These are phyloP conservation scores for Steccherinum ochraceum DNA, from an alignment of 768 basidiomycete species.

Conservation along the genomic window DNA sequence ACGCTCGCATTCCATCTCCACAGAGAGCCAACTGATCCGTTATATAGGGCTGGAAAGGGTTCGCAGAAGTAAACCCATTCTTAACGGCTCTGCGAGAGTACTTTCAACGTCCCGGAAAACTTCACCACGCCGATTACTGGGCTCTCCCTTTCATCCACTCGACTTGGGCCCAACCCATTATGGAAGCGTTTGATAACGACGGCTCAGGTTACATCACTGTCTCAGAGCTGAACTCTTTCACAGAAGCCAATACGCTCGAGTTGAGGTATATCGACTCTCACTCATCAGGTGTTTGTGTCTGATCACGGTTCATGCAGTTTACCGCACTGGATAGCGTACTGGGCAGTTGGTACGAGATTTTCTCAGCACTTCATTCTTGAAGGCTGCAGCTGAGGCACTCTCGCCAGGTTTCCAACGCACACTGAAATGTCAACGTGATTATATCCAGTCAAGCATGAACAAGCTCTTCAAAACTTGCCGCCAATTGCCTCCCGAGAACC, in stretches of 20 bases:
- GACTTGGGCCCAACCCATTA: conserved; percentile 15
- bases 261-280: conserved; percentile 28
- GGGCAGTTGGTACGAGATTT: conserved; percentile 24
- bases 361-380: no score
- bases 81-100: conserved; percentile 25
- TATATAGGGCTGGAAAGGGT: conserved; percentile 21
- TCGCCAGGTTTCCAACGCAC: conserved; percentile 8
- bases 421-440: conserved; percentile 15
- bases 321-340: conserved; percentile 28
- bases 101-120: no score
- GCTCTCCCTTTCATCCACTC: conserved; percentile 19
- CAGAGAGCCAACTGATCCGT: background rate
- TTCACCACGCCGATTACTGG: conserved; percentile 26
- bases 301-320: no score
- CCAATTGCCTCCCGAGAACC: conserved; percentile 12
- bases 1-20: background rate
- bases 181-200: conserved; percentile 29
- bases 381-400: no score
- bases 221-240: conserved; percentile 26
- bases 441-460: conserved; percentile 10
- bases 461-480: conserved; percentile 7
- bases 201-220: conserved; percentile 27
- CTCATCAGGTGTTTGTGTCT: no score
- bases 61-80: conserved; percentile 21
- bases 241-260: conserved; percentile 17